phyloP scores from a whole-genome alignment of 345 rosid genomes.

The Rhodamnia argentea region DNA sequence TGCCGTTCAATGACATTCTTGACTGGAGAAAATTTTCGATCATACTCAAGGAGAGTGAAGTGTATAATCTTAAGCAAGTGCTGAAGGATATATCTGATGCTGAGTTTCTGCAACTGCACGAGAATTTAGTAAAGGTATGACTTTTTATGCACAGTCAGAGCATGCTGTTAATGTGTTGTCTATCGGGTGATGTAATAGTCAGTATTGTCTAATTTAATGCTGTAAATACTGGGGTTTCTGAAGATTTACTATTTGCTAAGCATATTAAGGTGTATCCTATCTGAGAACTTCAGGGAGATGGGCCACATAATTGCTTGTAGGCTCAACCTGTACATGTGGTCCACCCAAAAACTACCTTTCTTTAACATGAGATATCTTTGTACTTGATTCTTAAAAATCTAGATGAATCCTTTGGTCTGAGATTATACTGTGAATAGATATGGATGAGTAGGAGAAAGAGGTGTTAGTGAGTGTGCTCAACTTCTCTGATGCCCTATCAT shows the following conservation, averaged over 20 bases:
- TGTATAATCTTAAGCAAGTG: constrained; percentile 63
- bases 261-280: neutral
- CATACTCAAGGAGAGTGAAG: constrained; percentile 61
- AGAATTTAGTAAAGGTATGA: constrained; percentile 69
- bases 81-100: constrained; percentile 65
- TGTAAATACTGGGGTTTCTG: neutral
- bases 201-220: neutral
- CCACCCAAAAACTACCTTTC: neutral
- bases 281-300: neutral
- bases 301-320: neutral
- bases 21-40: constrained; percentile 74
- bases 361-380: neutral
- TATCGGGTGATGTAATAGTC: neutral
- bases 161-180: neutral
- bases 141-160: neutral
- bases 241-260: neutral
- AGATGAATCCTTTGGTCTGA: neutral
- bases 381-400: neutral
- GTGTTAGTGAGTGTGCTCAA: neutral
- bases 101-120: constrained; percentile 56
- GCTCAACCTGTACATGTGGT: neutral
- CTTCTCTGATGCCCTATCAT: neutral
- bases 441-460: neutral
- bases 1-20: constrained; percentile 84
- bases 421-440: neutral